These are phyloP conservation scores for Fomes fomentarius DNA, from an alignment of 1,284 basidiomycete species.

Conservation along the genomic window DNA sequence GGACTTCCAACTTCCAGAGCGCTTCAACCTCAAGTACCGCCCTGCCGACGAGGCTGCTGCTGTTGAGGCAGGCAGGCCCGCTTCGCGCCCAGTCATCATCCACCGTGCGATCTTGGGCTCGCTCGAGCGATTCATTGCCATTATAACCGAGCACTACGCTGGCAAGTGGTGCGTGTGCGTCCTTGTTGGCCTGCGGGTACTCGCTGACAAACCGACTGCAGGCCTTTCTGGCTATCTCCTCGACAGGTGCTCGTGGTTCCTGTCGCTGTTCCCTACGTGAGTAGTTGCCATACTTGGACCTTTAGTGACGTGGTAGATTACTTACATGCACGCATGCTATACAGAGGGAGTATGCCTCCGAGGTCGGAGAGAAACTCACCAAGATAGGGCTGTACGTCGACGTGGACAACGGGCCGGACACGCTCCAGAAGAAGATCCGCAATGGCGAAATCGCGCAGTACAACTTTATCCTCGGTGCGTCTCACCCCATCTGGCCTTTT, in stretches of 20 bases:
- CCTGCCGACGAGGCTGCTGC: conserved; percentile 66
- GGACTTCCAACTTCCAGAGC: conserved; percentile 98
- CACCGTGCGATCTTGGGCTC: conserved; percentile 97
- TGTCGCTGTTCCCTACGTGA: conserved; percentile 83
- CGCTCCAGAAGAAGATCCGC: conserved; percentile 95
- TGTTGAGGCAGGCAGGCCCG: conserved; percentile 52
- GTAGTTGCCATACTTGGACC: no score
- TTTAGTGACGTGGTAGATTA: no score
- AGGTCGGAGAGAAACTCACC: conserved; percentile 74
- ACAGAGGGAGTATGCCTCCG: conserved; percentile 89
- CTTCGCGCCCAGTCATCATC: conserved; percentile 92
- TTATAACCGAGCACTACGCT: conserved; percentile 96
- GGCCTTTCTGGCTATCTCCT: conserved; percentile 98
- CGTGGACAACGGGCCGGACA: conserved; percentile 91
- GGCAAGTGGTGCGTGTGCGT: conserved; percentile 85
- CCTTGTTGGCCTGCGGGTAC: not conserved
- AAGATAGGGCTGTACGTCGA: conserved; percentile 85
- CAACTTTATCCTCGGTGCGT: conserved; percentile 94
- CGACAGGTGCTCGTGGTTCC: conserved; percentile 95
- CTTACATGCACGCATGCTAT: conserved; percentile 1
- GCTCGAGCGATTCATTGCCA: conserved; percentile 95
- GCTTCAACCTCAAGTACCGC: conserved; percentile 95
- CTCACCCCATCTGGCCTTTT: not conserved
- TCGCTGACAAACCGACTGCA: conserved; percentile 23
- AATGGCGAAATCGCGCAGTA: conserved; percentile 94